Evolutionary conservation across 176 grass and related monocot genomes (phyloP), one percentile per base, ranked within the genome.

Genomic region (Aegilops speltoides): DNA sequence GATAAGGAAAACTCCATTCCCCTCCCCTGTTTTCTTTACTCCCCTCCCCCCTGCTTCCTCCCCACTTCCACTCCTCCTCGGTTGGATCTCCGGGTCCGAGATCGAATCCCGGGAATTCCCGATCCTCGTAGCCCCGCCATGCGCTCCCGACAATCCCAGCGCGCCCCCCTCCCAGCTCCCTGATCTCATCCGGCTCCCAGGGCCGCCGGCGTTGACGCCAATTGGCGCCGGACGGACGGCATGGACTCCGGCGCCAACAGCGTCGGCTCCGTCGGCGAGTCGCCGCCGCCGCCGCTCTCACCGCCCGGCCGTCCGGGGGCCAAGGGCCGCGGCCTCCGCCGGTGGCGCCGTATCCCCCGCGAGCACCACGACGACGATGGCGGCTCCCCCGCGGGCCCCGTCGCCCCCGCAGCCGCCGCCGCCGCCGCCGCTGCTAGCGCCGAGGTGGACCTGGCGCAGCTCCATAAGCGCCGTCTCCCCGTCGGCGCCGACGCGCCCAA

Each of bases 271-370:
- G 82, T 71, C 71, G 71, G 63, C 60, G 86, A 88, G 40, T 85
- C 86, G 3, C 86, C 82, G 1, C 85, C 82, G 4, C 74, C 69
- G 60, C 78, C 81, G 31, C 67, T 45, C 40, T 80, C 86, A 33
- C 50, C 69, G 3, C 59, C 24, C 4, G 74, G 50, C 3, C n/a
- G 48, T 23, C 22, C 74, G 6, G 84, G 25, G 24, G 77, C 32
- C 73, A 93, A 93, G 61, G 93, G 90, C 32, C 80, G 87, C 17
- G 86, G 90, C 10, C 89, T 95, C 57, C 91, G 71, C 73, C 89
- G 89, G 63, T 95, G 93, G 93, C 83, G 86, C 4, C 88, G 91
- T 50, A 95, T 95, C 60, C 86, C 86, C 40, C 86, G 93, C 22
- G 93, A 93, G 61, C 87, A 84, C 19, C 77, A 85, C 54, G 75